A percentile compares a stretch with the other conserved stretches of the same genome.
These are phyloP conservation scores for Candida odintsovae DNA, from an alignment of 805 yeast genomes.

Conservation along the genomic window DNA sequence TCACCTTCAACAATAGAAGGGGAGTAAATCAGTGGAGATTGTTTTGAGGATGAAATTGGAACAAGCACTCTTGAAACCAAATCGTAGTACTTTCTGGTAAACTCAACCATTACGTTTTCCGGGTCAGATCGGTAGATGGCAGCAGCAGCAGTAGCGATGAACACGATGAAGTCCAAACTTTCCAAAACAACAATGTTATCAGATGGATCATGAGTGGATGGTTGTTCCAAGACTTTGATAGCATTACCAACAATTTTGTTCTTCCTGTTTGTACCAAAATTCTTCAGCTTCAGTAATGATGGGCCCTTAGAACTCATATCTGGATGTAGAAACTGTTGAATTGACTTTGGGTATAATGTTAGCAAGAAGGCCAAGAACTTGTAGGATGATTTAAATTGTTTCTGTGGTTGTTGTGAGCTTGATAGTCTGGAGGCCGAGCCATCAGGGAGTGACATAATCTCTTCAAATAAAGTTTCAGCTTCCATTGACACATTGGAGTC, in stretches of 20 bases:
- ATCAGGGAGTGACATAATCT: conserved; percentile 25
- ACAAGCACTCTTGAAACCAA: conserved; percentile 18
- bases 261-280: conserved; percentile 18
- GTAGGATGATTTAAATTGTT: conserved; percentile 25
- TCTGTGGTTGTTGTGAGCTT: conserved; percentile 8
- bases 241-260: conserved; percentile 17
- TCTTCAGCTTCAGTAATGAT: conserved; percentile 19
- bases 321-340: conserved; percentile 21
- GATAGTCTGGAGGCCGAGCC: conserved; percentile 6
- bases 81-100: conserved; percentile 18
- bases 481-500: conserved; percentile 20
- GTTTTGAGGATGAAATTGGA: conserved; percentile 14
- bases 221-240: conserved; percentile 15
- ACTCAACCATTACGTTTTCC: conserved; percentile 24
- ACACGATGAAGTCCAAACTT: conserved; percentile 26
- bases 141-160: conserved; percentile 29
- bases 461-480: conserved; percentile 33
- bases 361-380: conserved; percentile 30
- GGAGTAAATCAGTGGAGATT: conserved; percentile 12
- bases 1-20: conserved; percentile 15
- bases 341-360: conserved; percentile 27
- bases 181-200: conserved; percentile 22
- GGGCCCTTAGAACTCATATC: conserved; percentile 6
- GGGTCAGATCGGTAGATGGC: conserved; percentile 23
- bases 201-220: conserved; percentile 12